A percentile compares a stretch with the other conserved stretches of the same genome.
Conservation (phyloP, 148 eudicot species). For the Rhododendron kiyosumense region DNA sequence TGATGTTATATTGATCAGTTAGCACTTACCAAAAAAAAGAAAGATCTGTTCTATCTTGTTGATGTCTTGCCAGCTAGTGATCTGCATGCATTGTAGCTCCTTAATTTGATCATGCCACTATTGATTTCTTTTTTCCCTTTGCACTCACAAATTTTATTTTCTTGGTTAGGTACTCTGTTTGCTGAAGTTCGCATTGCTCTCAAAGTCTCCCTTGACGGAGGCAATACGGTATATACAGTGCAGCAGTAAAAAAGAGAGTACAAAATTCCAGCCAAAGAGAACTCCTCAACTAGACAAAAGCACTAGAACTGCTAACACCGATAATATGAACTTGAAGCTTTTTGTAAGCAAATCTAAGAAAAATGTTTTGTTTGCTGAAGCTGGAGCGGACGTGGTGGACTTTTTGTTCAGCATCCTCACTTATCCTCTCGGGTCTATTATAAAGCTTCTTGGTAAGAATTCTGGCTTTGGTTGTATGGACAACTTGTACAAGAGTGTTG, state of each 20-base stretch:
- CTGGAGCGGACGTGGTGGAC: slow-evolving; percentile 8
- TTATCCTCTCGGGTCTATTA: neutral
- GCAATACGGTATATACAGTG: neutral
- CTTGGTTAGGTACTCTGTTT: neutral
- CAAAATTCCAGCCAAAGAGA: neutral
- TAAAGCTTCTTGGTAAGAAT: slow-evolving; percentile 6
- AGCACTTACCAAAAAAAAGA: neutral
- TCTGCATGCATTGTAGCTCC: neutral
- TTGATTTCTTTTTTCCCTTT: neutral
- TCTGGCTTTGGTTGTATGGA: slow-evolving; percentile 8
- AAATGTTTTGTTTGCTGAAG: neutral
- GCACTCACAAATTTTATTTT: neutral
- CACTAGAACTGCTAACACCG: neutral
- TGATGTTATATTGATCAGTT: neutral
- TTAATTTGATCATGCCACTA: neutral
- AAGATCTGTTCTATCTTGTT: neutral
- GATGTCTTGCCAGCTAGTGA: neutral
- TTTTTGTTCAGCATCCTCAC: slow-evolving; percentile 1
- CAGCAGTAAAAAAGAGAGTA: neutral
- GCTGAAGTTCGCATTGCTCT: slow-evolving; percentile 8
- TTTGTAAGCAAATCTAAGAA: neutral
- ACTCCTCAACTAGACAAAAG: neutral
- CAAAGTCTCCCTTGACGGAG: neutral
- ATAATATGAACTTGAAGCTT: slow-evolving; percentile 5
- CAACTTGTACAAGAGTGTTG: slow-evolving; percentile 3